Evolutionary conservation across 768 basidiomycete species (phyloP), one percentile per base, ranked within the genome.

Genomic region (Symmetrospora coprosmae): DNA sequence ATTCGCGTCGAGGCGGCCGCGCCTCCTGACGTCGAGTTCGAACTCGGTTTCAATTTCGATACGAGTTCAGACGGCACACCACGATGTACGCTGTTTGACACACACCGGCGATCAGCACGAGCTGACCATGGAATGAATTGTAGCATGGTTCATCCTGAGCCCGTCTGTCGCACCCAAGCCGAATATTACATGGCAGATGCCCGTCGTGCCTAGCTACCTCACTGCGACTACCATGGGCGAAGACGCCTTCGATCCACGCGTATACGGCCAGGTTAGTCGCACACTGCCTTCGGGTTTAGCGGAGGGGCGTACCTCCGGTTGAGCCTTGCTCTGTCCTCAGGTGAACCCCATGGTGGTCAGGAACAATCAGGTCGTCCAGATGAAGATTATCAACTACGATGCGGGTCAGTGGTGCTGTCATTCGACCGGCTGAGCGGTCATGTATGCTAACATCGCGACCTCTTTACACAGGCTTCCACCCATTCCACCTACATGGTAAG

Each of bases 241-340:
- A 50, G 70, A 75, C 62, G 68, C 74, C 0, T 81, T 82, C 2
- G 73, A 75, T n/a, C 74, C 73, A 16, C 71, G 68, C 4, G 83
- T 86, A 3, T 99, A 96, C 71, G 92, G 92, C 1, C 77, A 78
- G 68, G 83, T n/a, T n/a, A n/a, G n/a, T n/a, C n/a, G n/a, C n/a
- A n/a, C n/a, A n/a, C n/a, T n/a, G n/a, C n/a, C n/a, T n/a, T n/a
- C n/a, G n/a, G n/a, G n/a, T n/a, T n/a, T n/a, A n/a, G n/a, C n/a
- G n/a, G n/a, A n/a, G n/a, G n/a, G n/a, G n/a, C n/a, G n/a, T n/a
- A n/a, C n/a, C n/a, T n/a, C n/a, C n/a, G n/a, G n/a, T n/a, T n/a
- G n/a, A n/a, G n/a, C n/a, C n/a, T n/a, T n/a, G n/a, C n/a, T n/a
- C n/a, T n/a, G n/a, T n/a, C n/a, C n/a, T n/a, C n/a, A n/a, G n/a